phyloP scores from a whole-genome alignment of 345 rosid genomes.

The Boechera divaricarpa region DNA sequence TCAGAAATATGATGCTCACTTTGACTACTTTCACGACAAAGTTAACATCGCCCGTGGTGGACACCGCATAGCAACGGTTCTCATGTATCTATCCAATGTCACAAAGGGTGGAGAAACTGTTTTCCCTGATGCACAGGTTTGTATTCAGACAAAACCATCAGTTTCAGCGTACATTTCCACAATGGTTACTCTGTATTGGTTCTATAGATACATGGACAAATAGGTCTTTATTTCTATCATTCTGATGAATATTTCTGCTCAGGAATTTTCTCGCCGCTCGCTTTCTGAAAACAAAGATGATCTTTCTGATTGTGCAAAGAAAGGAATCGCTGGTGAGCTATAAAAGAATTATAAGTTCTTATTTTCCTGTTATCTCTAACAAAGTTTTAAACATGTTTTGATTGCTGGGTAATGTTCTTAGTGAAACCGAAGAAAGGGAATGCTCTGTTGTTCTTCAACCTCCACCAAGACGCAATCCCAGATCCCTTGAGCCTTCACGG shows the following conservation, averaged over 20 bases:
- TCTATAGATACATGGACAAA: neutral
- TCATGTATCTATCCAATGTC: conserved; percentile 90
- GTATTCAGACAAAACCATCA: conserved; percentile 38
- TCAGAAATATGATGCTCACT: conserved; percentile 90
- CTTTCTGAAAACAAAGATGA: conserved; percentile 56
- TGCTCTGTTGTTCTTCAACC: conserved; percentile 94
- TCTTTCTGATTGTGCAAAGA: conserved; percentile 93
- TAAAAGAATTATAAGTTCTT: neutral
- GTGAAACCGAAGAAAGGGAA: conserved; percentile 90
- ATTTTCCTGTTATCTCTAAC: neutral
- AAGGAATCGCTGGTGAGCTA: conserved; percentile 82
- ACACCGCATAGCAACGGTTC: conserved; percentile 87
- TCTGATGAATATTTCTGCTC: conserved; percentile 33
- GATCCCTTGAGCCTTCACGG: conserved; percentile 81
- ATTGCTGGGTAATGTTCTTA: conserved; percentile 35
- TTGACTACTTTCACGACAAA: conserved; percentile 87
- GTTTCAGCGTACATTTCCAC: conserved; percentile 4
- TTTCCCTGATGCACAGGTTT: conserved; percentile 88
- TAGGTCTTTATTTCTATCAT: neutral
- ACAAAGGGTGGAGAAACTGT: conserved; percentile 96
- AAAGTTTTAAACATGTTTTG: conserved; percentile 8
- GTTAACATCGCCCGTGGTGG: conserved; percentile 94
- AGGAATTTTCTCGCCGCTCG: conserved; percentile 73
- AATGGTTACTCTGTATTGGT: conserved; percentile 10
- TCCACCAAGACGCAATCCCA: conserved; percentile 72